A percentile compares a stretch with the other conserved stretches of the same genome.
phyloP scores from a whole-genome alignment of 768 basidiomycete genomes.

The Strobilomyces dryophilus region DNA sequence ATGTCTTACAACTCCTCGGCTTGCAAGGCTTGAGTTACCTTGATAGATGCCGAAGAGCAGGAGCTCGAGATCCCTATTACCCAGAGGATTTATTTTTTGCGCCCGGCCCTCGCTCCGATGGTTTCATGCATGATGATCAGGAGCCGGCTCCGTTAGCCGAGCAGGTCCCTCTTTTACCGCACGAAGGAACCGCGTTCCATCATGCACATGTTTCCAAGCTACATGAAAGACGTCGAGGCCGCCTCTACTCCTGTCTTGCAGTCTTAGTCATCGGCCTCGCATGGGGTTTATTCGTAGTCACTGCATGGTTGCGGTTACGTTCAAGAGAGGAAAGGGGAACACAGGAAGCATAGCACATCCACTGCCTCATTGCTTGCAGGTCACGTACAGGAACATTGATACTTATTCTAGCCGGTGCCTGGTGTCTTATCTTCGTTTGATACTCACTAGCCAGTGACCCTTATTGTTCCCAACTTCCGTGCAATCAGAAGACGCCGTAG shows the following conservation, averaged over 20 bases:
- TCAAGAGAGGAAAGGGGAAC: slow-evolving; percentile 34
- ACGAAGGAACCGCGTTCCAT: slow-evolving; percentile 2
- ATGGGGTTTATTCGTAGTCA: slow-evolving; percentile 63
- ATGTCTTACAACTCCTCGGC: slow-evolving; percentile 51
- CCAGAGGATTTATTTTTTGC: slow-evolving; percentile 8
- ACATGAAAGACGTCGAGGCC: slow-evolving; percentile 45
- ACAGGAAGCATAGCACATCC: not conserved
- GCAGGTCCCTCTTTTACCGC: slow-evolving; percentile 13
- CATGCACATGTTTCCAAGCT: slow-evolving; percentile 16
- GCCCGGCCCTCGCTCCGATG: not conserved
- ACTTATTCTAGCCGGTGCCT: not conserved
- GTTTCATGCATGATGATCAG: not conserved
- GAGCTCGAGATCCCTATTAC: slow-evolving; percentile 12
- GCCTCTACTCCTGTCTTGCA: slow-evolving; percentile 43
- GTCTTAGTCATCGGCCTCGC: slow-evolving; percentile 42
- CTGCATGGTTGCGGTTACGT: slow-evolving; percentile 55
- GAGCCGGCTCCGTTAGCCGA: slow-evolving; percentile 2
- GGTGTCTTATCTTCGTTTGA: slow-evolving; percentile 15
- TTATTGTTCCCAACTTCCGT: slow-evolving; percentile 30
- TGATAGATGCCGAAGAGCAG: slow-evolving; percentile 38
- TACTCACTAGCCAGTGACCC: slow-evolving; percentile 32
- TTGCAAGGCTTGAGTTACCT: slow-evolving; percentile 48
- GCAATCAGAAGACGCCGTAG: slow-evolving; percentile 29
- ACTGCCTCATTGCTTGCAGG: not conserved
- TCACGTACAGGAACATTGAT: not conserved